Evolutionary conservation across 106 monocot genomes (phyloP).

Genomic region (Allium cepa): DNA sequence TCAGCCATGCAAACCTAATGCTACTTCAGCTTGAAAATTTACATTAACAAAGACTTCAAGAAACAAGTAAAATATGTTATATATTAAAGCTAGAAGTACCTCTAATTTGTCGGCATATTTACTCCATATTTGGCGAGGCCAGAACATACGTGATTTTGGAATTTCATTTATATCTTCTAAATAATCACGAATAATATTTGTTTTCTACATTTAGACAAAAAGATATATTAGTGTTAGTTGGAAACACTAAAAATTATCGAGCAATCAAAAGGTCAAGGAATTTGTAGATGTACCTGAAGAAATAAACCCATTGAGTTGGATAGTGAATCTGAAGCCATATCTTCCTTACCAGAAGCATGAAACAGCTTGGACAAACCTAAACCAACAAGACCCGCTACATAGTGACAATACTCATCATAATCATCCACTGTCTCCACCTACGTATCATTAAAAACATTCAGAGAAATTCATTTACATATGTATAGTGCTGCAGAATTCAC

Average conservation of each 20-base stretch:
- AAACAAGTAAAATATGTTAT: background rate
- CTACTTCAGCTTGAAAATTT: no score
- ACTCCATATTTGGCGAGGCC: slow-evolving; percentile 91
- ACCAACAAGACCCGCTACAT: slow-evolving; percentile 93
- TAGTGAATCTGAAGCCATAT: slow-evolving; percentile 65
- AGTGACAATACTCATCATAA: slow-evolving; percentile 97
- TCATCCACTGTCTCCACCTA: slow-evolving; percentile 91
- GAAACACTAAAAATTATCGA: background rate
- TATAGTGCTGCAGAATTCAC: no score
- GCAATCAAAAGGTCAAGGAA: background rate
- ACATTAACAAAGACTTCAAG: no score
- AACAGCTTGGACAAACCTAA: slow-evolving; percentile 91
- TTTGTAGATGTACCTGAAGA: slow-evolving; percentile 57
- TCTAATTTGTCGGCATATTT: slow-evolving; percentile 95
- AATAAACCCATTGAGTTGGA: slow-evolving; percentile 99
- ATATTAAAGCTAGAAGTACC: slow-evolving; percentile 29
- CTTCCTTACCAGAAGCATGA: slow-evolving; percentile 76
- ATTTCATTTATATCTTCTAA: slow-evolving; percentile 98
- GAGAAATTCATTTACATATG: no score
- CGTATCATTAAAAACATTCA: slow-evolving; percentile 5
- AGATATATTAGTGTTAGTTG: background rate
- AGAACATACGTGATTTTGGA: slow-evolving; percentile 97
- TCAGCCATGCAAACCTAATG: no score
- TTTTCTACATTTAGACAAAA: slow-evolving; percentile 61
- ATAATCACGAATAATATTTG: slow-evolving; percentile 97